These are phyloP conservation scores for Boletus sp. DNA, from an alignment of 1,284 basidiomycete species.

Conservation along the genomic window DNA sequence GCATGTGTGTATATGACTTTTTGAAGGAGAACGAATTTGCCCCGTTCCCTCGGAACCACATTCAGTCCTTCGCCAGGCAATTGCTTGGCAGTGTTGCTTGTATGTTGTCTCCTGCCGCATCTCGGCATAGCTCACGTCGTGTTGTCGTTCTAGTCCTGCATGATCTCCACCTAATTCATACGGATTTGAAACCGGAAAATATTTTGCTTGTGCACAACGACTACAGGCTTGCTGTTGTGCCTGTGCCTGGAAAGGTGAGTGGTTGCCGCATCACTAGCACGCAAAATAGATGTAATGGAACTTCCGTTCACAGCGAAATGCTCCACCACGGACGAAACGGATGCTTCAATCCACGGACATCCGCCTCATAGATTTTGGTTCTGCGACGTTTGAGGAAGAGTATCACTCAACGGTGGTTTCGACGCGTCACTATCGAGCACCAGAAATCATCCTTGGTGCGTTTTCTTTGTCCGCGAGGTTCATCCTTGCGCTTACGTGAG, in stretches of 20 bases:
- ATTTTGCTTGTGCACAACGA: conserved; percentile 92
- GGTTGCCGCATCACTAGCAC: conserved; percentile 5
- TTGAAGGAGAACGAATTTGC: conserved; percentile 97
- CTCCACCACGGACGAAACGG: conserved; percentile 59
- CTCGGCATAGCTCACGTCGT: conserved; percentile 10
- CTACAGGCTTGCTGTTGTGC: conserved; percentile 55
- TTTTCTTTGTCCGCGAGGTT: conserved; percentile 10
- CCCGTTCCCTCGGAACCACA: conserved; percentile 93
- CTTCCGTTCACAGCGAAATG: conserved; percentile 49
- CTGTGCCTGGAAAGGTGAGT: conserved; percentile 56
- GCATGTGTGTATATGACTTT: conserved; percentile 99
- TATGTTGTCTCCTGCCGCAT: conserved; percentile 42
- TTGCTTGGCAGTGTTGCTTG: conserved; percentile 92
- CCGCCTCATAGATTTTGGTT: conserved; percentile 97
- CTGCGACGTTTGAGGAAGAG: conserved; percentile 96
- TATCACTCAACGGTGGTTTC: conserved; percentile 98
- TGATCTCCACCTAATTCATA: conserved; percentile 89
- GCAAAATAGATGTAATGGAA: conserved; percentile 9
- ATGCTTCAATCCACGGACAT: conserved; percentile 89
- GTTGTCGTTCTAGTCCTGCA: conserved; percentile 70
- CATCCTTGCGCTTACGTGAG: conserved; percentile 14
- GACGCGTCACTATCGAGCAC: conserved; percentile 97
- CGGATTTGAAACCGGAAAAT: conserved; percentile 98
- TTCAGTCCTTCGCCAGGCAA: conserved; percentile 93
- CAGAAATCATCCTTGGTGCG: conserved; percentile 96